A percentile compares a stretch with the other conserved stretches of the same genome.
Evolutionary conservation across 306 rosid species (phyloP).

Genomic region (Vachellia collinsii): DNA sequence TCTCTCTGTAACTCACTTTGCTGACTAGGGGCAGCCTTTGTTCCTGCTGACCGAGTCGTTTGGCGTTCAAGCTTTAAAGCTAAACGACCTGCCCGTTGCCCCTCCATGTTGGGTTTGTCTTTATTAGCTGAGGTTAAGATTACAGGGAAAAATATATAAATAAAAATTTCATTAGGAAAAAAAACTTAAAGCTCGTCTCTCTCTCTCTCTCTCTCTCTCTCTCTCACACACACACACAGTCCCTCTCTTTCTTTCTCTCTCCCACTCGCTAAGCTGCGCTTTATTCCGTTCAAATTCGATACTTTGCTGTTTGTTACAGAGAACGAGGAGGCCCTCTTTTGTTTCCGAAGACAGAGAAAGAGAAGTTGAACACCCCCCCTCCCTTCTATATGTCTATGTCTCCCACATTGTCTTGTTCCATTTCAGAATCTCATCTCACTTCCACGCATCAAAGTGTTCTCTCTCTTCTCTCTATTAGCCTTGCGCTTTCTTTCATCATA

Average conservation of each 20-base stretch:
- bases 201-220: neutral
- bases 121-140: conserved; percentile 47
- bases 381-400: conserved; percentile 54
- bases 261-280: conserved; percentile 51
- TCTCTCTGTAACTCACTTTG: conserved; percentile 60
- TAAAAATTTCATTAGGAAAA: conserved; percentile 23
- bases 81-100: conserved; percentile 81
- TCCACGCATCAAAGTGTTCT: conserved; percentile 69
- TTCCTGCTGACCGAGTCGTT: conserved; percentile 60
- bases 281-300: conserved; percentile 85
- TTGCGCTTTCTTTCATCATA: conserved; percentile 49
- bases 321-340: conserved; percentile 76
- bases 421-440: conserved; percentile 86
- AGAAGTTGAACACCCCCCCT: conserved; percentile 27
- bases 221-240: neutral
- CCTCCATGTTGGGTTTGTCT: conserved; percentile 50
- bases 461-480: conserved; percentile 44
- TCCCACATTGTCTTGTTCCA: conserved; percentile 89
- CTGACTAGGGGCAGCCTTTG: conserved; percentile 91
- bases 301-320: conserved; percentile 75
- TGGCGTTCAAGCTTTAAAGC: conserved; percentile 55
- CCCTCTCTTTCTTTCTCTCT: conserved; percentile 22
- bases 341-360: conserved; percentile 63
- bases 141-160: conserved; percentile 13
- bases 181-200: conserved; percentile 19